phyloP scores from a whole-genome alignment of 768 basidiomycete species.

The Tulasnella sp. region DNA sequence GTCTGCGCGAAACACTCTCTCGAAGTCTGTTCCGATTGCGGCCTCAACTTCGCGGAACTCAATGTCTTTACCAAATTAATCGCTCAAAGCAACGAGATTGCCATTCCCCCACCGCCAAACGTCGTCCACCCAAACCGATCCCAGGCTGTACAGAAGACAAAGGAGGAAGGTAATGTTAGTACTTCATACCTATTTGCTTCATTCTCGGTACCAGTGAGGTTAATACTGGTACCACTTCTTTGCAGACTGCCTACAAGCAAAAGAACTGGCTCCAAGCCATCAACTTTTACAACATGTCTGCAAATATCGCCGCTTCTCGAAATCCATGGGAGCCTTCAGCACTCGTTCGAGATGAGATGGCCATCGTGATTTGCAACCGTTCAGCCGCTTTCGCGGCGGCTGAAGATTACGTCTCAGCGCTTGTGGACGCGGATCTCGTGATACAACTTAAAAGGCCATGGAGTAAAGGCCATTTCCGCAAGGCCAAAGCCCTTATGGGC shows the following conservation, averaged over 20 bases:
- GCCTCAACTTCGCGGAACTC: constrained; percentile 64
- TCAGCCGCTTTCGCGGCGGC: constrained; percentile 79
- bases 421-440: constrained; percentile 89
- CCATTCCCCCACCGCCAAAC: constrained; percentile 76
- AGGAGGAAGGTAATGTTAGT: constrained; percentile 94
- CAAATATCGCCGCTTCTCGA: constrained; percentile 69
- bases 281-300: constrained; percentile 71
- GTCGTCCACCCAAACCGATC: constrained; percentile 72
- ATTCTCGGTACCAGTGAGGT: neutral
- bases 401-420: constrained; percentile 68
- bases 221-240: neutral
- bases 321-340: constrained; percentile 86
- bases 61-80: constrained; percentile 75
- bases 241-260: constrained; percentile 71
- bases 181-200: neutral
- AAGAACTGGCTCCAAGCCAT: constrained; percentile 69
- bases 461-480: constrained; percentile 95
- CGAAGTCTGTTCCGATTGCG: constrained; percentile 71
- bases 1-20: constrained; percentile 63
- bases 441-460: constrained; percentile 78
- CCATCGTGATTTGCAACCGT: constrained; percentile 85
- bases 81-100: constrained; percentile 54
- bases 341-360: constrained; percentile 83
- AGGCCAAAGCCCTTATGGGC: constrained; percentile 80
- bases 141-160: constrained; percentile 67